Evolutionary conservation across 371 early-diverging fungal genomes (phyloP).

Genomic region (Rhizopus arrhizus): DNA sequence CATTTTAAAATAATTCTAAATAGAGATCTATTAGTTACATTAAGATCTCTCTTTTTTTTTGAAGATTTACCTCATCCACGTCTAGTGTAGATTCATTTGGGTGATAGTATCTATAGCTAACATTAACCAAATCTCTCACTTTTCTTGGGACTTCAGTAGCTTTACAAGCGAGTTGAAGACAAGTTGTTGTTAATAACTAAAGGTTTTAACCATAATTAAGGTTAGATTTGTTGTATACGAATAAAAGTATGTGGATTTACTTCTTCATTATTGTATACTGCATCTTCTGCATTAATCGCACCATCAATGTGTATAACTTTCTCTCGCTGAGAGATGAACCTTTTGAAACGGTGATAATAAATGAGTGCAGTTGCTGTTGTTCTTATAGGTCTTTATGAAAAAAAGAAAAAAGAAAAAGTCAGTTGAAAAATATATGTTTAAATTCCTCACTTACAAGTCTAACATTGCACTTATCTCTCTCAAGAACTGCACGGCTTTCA

Average conservation of each 20-base stretch:
- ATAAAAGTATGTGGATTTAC: constrained; percentile 17
- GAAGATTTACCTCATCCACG: constrained; percentile 38
- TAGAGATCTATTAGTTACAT: neutral
- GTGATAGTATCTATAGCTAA: constrained; percentile 53
- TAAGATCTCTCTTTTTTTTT: neutral
- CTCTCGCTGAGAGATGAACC: constrained; percentile 32
- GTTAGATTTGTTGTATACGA: neutral
- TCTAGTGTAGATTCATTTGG: constrained; percentile 40
- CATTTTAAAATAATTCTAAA: constrained; percentile 47
- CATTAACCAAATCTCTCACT: constrained; percentile 63
- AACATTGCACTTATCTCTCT: constrained; percentile 28
- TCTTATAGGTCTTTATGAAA: constrained; percentile 40
- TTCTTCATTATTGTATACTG: constrained; percentile 38
- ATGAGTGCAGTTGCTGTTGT: constrained; percentile 51
- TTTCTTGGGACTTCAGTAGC: constrained; percentile 58
- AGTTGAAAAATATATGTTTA: neutral
- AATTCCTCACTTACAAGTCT: constrained; percentile 19
- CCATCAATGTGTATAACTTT: constrained; percentile 19
- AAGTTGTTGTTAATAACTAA: constrained; percentile 54
- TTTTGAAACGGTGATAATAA: constrained; percentile 50
- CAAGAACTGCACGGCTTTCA: constrained; percentile 25
- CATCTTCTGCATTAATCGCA: constrained; percentile 22
- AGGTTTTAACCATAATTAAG: neutral
- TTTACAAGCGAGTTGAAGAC: constrained; percentile 60
- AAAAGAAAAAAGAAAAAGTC: neutral